Evolutionary conservation across 768 basidiomycete genomes (phyloP), one percentile per base, ranked within the genome.

Genomic region (Agaricus sinodeliciosus): DNA sequence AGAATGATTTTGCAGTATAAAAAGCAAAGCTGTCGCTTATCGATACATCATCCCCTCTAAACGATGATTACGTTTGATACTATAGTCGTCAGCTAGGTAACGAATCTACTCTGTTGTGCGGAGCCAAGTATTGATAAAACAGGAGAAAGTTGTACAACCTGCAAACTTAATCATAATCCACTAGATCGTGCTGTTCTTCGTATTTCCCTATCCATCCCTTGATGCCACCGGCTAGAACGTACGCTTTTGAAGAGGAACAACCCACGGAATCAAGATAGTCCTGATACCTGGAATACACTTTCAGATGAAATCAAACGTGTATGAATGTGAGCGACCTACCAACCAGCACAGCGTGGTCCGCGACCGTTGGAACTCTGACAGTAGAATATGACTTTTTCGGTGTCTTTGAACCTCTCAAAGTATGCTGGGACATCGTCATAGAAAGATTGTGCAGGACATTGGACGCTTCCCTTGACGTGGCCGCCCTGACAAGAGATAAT

Each of bases 281-380:
- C 59, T 77, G 77, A 57, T 79, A 79, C 78, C 78, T 79, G 11
- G 44, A 9, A 16, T n/a, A 13, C 8, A 12, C 12, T 39, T 13
- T 16, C 37, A 39, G 34, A 13, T 39, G 16, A 31, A 8, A 4
- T 31, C 11, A 12, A 9, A 39, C 16, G 3, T 6, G 37, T 4
- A 41, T 18, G 13, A 25, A 48, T 36, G 26, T 2, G 11, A 37
- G 26, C 15, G 48, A 56, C 68, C 28, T 61, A 80, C 81, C 79
- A 82, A 62, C 72, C 74, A 16, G 79, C 80, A 62, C 75, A 79
- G 11, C 80, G 68, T 13, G 80, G 78, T 1, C 69, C 80, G 26
- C 81, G 67, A 15, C 79, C 79, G 39, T 67, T 65, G 1, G 77
- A 80, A 57, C 76, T 76, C 39, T 69, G 65, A 51, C 78, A 82